These are phyloP conservation scores for Escovopsis sp. DNA, from an alignment of 2,329 filamentous ascomycete species.

Conservation along the genomic window DNA sequence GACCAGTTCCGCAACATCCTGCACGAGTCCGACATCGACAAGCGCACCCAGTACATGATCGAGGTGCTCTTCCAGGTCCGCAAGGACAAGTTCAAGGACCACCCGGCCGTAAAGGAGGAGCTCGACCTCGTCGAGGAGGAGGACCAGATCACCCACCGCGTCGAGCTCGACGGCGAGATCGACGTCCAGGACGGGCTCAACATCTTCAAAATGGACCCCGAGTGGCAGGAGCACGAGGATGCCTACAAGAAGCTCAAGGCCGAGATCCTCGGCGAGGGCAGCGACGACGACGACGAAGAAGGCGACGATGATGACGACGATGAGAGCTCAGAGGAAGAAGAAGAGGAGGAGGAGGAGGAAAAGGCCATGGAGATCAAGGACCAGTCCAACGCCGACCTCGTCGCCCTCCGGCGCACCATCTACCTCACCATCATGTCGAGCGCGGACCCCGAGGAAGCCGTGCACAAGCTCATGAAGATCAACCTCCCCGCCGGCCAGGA, in stretches of 20 bases:
- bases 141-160: constrained; percentile 87
- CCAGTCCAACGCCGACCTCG: constrained; percentile 88
- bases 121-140: constrained; percentile 93
- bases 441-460: constrained; percentile 90
- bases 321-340: constrained; percentile 47
- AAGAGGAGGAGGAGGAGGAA: constrained; percentile 60
- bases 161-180: constrained; percentile 69
- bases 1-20: constrained; percentile 92
- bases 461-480: constrained; percentile 93
- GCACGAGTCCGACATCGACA: constrained; percentile 94
- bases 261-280: constrained; percentile 89
- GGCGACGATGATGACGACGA: constrained; percentile 45
- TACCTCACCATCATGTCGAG: constrained; percentile 97
- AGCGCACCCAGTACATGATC: constrained; percentile 98
- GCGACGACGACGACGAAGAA: constrained; percentile 52
- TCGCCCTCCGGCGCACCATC: constrained; percentile 84
- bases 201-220: constrained; percentile 83
- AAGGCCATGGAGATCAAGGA: constrained; percentile 93
- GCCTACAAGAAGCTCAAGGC: constrained; percentile 83
- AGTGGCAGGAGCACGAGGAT: constrained; percentile 84
- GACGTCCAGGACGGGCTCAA: constrained; percentile 81
- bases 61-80: constrained; percentile 94
- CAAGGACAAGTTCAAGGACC: constrained; percentile 94
- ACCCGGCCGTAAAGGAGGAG: constrained; percentile 80
- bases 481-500: constrained; percentile 78